Evolutionary conservation across 2,329 filamentous ascomycete genomes (phyloP).

Genomic region (Lizonia empirigonia): DNA sequence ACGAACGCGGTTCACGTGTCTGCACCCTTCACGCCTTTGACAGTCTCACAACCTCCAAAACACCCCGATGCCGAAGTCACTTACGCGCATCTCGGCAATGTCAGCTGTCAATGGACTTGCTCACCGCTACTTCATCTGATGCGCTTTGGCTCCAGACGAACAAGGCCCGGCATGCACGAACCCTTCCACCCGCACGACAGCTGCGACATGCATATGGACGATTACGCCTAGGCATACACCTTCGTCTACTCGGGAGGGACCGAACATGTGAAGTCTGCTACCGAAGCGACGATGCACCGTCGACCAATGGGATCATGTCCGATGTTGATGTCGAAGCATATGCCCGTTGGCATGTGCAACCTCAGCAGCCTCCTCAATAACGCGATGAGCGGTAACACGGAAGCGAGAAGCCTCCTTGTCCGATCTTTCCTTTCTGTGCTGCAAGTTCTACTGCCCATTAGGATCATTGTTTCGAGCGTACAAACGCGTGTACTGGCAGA

Average conservation of each 20-base stretch:
- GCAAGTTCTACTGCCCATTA: not conserved
- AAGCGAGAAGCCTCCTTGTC: not conserved
- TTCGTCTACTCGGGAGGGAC: conserved; percentile 2
- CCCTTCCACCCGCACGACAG: conserved; percentile 1
- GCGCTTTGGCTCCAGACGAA: not conserved
- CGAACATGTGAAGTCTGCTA: not conserved
- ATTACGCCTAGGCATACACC: not conserved
- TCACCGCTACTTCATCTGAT: conserved; percentile 6
- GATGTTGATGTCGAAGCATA: not conserved
- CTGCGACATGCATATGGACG: not conserved
- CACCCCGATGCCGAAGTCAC: too few species aligned
- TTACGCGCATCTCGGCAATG: not conserved
- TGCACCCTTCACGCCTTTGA: conserved; percentile 8
- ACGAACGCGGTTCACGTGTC: conserved; percentile 19
- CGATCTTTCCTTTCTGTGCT: not conserved
- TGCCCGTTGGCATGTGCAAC: conserved; percentile 19
- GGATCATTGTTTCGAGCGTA: not conserved
- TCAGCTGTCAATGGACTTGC: not conserved
- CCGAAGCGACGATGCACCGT: not conserved
- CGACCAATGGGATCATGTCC: not conserved
- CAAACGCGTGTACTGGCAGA: not conserved
- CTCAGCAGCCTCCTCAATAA: not conserved
- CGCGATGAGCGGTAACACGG: not conserved
- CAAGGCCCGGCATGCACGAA: not conserved
- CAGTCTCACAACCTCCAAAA: too few species aligned